Conservation (phyloP, 768 basidiomycete species). For the Lentinula sp. region DNA sequence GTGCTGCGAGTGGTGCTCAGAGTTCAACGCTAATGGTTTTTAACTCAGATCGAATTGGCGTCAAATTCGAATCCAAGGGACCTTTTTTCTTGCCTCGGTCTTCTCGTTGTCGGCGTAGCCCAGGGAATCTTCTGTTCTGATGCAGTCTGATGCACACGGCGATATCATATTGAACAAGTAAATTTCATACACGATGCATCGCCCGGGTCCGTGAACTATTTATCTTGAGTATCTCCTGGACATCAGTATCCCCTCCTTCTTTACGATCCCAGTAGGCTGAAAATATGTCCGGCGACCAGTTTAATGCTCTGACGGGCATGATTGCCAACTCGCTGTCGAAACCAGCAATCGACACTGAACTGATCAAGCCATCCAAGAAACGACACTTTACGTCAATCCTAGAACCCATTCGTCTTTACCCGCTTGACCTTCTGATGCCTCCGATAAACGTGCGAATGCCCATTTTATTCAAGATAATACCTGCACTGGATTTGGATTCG, state of each 20-base stretch:
- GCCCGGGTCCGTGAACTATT: no score
- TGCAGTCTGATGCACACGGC: no score
- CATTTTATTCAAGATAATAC: background rate
- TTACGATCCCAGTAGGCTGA: background rate
- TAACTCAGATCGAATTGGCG: no score
- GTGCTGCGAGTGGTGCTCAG: background rate
- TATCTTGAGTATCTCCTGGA: background rate
- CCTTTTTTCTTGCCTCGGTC: no score
- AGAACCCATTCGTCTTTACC: background rate
- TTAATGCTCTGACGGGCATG: background rate
- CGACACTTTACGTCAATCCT: background rate
- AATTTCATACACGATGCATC: no score
- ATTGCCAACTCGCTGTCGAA: background rate
- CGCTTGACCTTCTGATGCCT: constrained; percentile 2
- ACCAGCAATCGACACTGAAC: background rate
- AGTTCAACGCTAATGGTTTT: no score
- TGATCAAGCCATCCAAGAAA: constrained; percentile 1
- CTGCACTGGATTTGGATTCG: background rate
- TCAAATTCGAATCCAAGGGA: no score
- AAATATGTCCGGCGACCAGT: background rate
- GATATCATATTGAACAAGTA: no score
- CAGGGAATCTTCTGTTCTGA: no score
- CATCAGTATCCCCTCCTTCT: background rate
- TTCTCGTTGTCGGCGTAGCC: no score
- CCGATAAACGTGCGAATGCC: background rate